These are phyloP conservation scores for Abrus pulchellus DNA, from an alignment of 306 rosid species.

Conservation along the genomic window DNA sequence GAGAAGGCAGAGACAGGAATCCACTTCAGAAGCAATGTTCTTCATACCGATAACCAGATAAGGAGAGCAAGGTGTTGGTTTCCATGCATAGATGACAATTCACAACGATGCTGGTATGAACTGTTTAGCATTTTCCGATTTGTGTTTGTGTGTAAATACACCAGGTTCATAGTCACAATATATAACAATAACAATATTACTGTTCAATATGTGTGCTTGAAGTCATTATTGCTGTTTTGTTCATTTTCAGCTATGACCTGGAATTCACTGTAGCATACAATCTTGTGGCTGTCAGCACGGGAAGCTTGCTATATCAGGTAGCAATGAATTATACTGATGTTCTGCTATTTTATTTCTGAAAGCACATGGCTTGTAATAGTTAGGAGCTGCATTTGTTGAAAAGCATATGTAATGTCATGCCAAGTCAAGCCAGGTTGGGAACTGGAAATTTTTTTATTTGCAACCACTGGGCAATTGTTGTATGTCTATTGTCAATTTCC, in stretches of 20 bases:
- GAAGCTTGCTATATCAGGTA: conserved; percentile 94
- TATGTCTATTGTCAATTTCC: neutral
- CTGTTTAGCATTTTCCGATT: conserved; percentile 19
- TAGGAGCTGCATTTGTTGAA: conserved; percentile 8
- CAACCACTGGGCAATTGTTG: neutral
- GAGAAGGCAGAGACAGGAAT: conserved; percentile 88
- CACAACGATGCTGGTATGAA: conserved; percentile 89
- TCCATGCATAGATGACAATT: conserved; percentile 91
- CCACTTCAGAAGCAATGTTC: conserved; percentile 67
- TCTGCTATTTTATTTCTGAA: conserved; percentile 36
- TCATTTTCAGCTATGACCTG: conserved; percentile 82
- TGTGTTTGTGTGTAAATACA: conserved; percentile 7
- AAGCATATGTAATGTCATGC: neutral
- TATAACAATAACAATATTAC: neutral
- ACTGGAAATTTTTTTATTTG: conserved; percentile 5
- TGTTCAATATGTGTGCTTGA: neutral
- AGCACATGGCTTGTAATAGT: conserved; percentile 24
- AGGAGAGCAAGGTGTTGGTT: conserved; percentile 97
- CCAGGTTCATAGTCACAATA: conserved; percentile 31
- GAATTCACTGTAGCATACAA: conserved; percentile 93
- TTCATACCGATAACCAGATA: conserved; percentile 88
- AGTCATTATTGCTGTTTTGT: conserved; percentile 43
- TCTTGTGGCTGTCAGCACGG: conserved; percentile 91
- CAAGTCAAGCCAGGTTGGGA: conserved; percentile 1
- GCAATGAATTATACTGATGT: conserved; percentile 36